A percentile compares a stretch with the other conserved stretches of the same genome.
These are phyloP conservation scores for Lichtheimia corymbifera DNA, from an alignment of 371 early-diverging fungal genomes.

Conservation along the genomic window DNA sequence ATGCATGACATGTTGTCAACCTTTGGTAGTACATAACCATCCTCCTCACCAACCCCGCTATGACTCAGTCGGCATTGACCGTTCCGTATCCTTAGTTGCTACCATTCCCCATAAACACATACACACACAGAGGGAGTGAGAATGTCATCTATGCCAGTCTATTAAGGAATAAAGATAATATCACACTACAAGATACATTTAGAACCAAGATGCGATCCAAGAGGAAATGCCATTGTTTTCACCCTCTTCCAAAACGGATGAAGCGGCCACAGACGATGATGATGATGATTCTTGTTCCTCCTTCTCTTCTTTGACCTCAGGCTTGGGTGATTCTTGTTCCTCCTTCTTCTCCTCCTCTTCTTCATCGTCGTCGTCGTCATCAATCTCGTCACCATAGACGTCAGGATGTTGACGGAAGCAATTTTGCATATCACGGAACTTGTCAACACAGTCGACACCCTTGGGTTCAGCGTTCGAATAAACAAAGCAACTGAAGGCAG, in stretches of 20 bases:
- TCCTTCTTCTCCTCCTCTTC: too few species aligned
- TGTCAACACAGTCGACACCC: slow-evolving; percentile 84
- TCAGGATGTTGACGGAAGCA: slow-evolving; percentile 84
- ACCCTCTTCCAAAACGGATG: slow-evolving; percentile 15
- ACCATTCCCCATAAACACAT: too few species aligned
- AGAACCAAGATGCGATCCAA: slow-evolving; percentile 19
- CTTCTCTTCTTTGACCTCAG: slow-evolving; percentile 17
- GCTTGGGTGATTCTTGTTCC: not conserved
- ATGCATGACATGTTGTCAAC: too few species aligned
- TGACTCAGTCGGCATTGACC: too few species aligned
- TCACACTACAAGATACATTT: not conserved
- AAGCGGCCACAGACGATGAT: not conserved
- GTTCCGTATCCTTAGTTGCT: too few species aligned
- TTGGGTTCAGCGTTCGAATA: slow-evolving; percentile 86
- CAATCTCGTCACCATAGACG: slow-evolving; percentile 70
- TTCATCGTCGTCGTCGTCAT: slow-evolving; percentile 59
- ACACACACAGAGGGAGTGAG: too few species aligned
- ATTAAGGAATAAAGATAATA: too few species aligned
- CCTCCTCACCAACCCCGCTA: too few species aligned
- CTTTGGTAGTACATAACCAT: too few species aligned
- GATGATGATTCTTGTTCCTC: slow-evolving; percentile 6
- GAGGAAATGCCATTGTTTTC: slow-evolving; percentile 9
- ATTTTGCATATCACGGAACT: slow-evolving; percentile 84
- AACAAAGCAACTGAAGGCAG: slow-evolving; percentile 96
- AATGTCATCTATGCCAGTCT: too few species aligned